Evolutionary conservation across 352 stramenopile species (phyloP), one percentile per base, ranked within the genome.

Genomic region (Pythium phragmiticola): DNA sequence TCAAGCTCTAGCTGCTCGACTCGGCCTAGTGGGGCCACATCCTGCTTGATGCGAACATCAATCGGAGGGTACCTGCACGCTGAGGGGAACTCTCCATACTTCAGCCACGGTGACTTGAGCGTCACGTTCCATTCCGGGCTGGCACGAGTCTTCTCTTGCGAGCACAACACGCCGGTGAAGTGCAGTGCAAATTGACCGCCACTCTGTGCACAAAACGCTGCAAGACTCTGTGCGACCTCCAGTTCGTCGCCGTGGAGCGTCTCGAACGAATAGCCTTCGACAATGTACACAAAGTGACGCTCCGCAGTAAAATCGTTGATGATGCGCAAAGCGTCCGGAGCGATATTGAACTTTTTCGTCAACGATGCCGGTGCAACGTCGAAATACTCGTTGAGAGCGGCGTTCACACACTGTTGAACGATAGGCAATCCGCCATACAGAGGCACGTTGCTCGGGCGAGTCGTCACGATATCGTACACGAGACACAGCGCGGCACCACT

Each of bases 391-490:
- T 30, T 17, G 2, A 57, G 50, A 2, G 50, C 16, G 0, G 33
- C 9, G 16, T 57, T 17, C 3, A 45, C 50, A 6, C 3, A 16
- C 8, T 30, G 33, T 6, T 57, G 50, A 4, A 54, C 48, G 1
- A 34, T 0, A 3, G 7, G 5, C 13, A 19, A 8, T 12, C 42
- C 56, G 6, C 26, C 56, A 19, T 47, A 55, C 0, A 19, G 42
- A 13, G 56, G 56, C 4, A 63, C 19, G 8, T 36, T 28, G 11
- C 36, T 12, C 3, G 19, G 12, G 7, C 43, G 47, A 16, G 46
- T 45, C 3, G 56, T 63, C 19, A 30, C n/a, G 13, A 63, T 7
- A 55, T 63, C 56, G 46, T 63, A 63, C 30, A 63, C 9, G 46
- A 54, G 41, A 33, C 28, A 43, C 42, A 62, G 17, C 12, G 19